A percentile compares a stretch with the other conserved stretches of the same genome.
Conservation (phyloP, 2,329 filamentous ascomycete species). For the Pseudopyricularia javanii region DNA sequence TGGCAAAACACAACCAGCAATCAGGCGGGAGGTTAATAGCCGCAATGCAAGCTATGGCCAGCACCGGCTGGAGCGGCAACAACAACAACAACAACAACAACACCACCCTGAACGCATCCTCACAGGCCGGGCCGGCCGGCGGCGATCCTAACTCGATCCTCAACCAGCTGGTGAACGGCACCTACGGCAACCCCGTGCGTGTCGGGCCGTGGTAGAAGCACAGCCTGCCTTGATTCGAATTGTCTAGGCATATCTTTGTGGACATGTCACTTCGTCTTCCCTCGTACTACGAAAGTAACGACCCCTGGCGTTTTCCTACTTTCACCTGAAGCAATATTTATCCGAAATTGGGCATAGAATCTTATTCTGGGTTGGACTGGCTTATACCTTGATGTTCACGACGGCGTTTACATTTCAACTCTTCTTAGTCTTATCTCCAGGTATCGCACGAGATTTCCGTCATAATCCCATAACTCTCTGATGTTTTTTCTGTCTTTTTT, state of each 20-base stretch:
- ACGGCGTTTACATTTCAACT: neutral
- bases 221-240: neutral
- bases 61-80: conserved; percentile 51
- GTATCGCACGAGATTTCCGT: neutral
- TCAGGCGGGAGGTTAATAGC: conserved; percentile 71
- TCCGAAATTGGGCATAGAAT: neutral
- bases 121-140: conserved; percentile 14
- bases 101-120: conserved; percentile 60
- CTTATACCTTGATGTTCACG: neutral
- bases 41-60: conserved; percentile 66
- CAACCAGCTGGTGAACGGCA: conserved; percentile 48
- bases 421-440: neutral
- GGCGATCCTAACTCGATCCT: conserved; percentile 44
- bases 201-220: conserved; percentile 46
- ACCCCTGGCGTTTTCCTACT: conserved; percentile 3
- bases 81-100: conserved; percentile 27
- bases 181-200: conserved; percentile 45
- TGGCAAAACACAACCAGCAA: conserved; percentile 77
- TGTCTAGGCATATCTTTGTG: neutral
- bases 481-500: neutral
- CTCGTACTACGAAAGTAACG: conserved; percentile 7
- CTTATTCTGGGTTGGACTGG: neutral
- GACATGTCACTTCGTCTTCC: conserved; percentile 1
- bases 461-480: neutral
- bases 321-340: neutral